phyloP scores from a whole-genome alignment of 768 basidiomycete genomes.

The Tylopilus rubrobrunneus region DNA sequence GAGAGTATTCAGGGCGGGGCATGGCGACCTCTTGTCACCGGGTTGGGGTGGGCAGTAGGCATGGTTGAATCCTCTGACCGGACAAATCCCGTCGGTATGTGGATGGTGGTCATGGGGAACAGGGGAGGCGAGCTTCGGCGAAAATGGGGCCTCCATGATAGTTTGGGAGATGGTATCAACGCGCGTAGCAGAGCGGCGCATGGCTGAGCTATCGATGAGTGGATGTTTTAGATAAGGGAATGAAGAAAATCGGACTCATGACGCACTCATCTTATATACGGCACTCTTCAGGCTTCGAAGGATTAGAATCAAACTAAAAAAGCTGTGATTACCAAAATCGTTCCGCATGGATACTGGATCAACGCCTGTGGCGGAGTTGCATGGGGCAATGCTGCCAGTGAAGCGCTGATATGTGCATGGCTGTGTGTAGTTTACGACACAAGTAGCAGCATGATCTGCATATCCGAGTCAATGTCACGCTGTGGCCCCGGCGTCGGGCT shows the following conservation, averaged over 20 bases:
- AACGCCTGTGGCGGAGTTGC: not conserved
- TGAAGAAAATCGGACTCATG: not conserved
- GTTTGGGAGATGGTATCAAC: not conserved
- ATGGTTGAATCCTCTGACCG: constrained; percentile 36
- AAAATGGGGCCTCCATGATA: not conserved
- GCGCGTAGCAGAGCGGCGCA: constrained; percentile 1
- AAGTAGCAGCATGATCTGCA: not conserved
- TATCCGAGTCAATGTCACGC: no score
- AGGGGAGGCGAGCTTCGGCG: constrained; percentile 7
- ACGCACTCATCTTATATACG: constrained; percentile 2
- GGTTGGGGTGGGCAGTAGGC: constrained; percentile 41
- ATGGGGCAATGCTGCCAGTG: not conserved
- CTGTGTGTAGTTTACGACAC: not conserved
- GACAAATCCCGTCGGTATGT: constrained; percentile 31
- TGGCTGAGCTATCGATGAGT: not conserved
- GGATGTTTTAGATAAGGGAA: not conserved
- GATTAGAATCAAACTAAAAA: not conserved
- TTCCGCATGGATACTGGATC: not conserved
- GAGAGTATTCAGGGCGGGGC: constrained; percentile 70
- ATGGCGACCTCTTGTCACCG: constrained; percentile 58
- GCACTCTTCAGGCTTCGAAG: no score
- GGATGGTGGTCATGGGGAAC: constrained; percentile 22
- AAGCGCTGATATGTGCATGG: not conserved
- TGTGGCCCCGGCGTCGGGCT: not conserved
- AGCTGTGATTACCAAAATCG: not conserved